Evolutionary conservation across 768 basidiomycete species (phyloP), one percentile per base, ranked within the genome.

Genomic region (Filobasidium wieringae): DNA sequence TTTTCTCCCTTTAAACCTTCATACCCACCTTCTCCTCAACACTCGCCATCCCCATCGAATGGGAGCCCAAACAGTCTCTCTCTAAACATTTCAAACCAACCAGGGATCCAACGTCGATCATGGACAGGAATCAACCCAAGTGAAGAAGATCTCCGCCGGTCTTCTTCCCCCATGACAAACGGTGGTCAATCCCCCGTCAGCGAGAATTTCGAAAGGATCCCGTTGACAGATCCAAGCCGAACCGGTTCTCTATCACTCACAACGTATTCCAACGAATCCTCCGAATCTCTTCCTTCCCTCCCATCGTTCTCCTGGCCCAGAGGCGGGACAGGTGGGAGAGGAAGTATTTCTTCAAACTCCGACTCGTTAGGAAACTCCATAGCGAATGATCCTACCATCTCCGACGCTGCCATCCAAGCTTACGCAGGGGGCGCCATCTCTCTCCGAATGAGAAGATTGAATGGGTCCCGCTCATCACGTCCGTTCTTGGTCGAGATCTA

Each of bases 121-220:
- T 56, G 55, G 55, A 34, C 32, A 15, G 55, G 55, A 11, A 22
- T 45, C 4, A 56, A 56, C 15, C 19, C 17, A 7, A 56, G 55
- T 26, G 41, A 56, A 17, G 55, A 56, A 1, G 12, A 56, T 47
- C 30, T 56, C 37, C 41, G 40, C 36, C n/a, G 11, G 36, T 9
- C n/a, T 37, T 37, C 36, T 37, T 37, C 36, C 36, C n/a, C n/a
- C n/a, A n/a, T n/a, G n/a, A n/a, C n/a, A n/a, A n/a, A n/a, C n/a
- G n/a, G n/a, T n/a, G n/a, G n/a, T n/a, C n/a, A n/a, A n/a, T n/a
- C n/a, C n/a, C n/a, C n/a, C n/a, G n/a, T n/a, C n/a, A n/a, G 36
- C 36, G 9, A n/a, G 36, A 37, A 9, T n/a, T 37, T n/a, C 11
- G 36, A 37, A 37, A 9, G 36, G 36, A 37, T 37, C 36, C 11